Base-by-base conservation (phyloP, 805 yeast species). In the Cephaloascus fragrans region DNA sequence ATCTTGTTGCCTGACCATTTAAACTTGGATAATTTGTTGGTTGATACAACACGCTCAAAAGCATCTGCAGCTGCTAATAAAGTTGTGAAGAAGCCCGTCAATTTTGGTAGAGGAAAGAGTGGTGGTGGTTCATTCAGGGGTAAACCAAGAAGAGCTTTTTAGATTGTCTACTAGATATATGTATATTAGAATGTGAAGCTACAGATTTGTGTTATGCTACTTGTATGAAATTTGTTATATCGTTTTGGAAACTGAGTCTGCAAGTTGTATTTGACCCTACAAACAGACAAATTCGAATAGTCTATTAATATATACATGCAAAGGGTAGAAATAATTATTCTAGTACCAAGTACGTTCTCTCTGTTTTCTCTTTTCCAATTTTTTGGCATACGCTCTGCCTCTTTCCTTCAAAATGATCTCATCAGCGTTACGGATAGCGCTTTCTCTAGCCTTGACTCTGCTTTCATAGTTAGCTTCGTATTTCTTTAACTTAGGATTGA, bases 1-100 rank as follows among this genome's bases (percentile, higher is more conserved):
- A 82, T 84, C 34, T 64, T 86, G 20, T 68, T 89, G 23, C 97
- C 97, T 0, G 97, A 89, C 48, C 80, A 88, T 16, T 60, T 89
- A 45, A 86, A 90, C 41, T 59, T 90, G 37, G 90, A 83, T 41
- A 59, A 69, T 15, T 54, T 81, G 23, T 59, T 83, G 37, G 71
- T 76, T 15, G 83, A 76, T 47, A 62, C 77, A n/a, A n/a, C n/a
- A n/a, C 16, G 58, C 60, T 42, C 56, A 62, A 19, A 67, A 61
- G 36, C 60, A n/a, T n/a, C n/a, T n/a, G n/a, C n/a, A n/a, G n/a
- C 60, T 2, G 55, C 48, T 38, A 17, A 15, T 9, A 26, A 16
- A 9, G 17, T 14, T 6, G 53, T 57, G 14, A 69, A 61, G 46
- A 67, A 68, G n/a, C 55, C 58, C 9, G 71, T 71, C 2, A 64